phyloP scores from a whole-genome alignment of 805 yeast genomes.

The Barnettozyma pratensis region DNA sequence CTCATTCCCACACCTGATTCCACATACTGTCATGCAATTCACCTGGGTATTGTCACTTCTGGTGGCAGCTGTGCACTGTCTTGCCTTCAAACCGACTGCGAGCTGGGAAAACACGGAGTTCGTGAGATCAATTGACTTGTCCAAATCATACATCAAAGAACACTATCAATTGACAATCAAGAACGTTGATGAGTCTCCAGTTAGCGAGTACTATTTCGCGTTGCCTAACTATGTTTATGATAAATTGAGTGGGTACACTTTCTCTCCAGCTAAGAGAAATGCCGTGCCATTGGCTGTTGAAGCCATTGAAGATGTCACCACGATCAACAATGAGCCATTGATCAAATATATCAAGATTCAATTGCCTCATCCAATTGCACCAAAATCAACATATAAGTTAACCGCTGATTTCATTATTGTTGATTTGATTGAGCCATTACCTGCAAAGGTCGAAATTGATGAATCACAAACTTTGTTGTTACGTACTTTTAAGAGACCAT shows the following conservation, averaged over 20 bases:
- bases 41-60: constrained; percentile 6
- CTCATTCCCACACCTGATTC: too few relatives aligned
- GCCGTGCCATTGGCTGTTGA: constrained; percentile 16
- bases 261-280: constrained; percentile 22
- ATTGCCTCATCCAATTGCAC: constrained; percentile 63
- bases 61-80: neutral
- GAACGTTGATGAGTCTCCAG: constrained; percentile 55
- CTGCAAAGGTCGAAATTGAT: constrained; percentile 52
- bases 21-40: neutral
- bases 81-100: constrained; percentile 17
- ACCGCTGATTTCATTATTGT: constrained; percentile 44
- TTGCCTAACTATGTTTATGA: constrained; percentile 43
- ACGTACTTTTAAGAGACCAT: constrained; percentile 48
- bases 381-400: constrained; percentile 49
- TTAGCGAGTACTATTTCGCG: constrained; percentile 50
- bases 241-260: constrained; percentile 42
- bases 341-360: constrained; percentile 41
- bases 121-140: constrained; percentile 56
- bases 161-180: constrained; percentile 46
- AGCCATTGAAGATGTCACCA: constrained; percentile 22
- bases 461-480: constrained; percentile 58
- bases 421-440: constrained; percentile 51
- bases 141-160: constrained; percentile 63
- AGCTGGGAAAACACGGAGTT: constrained; percentile 52
- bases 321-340: constrained; percentile 21